Percentiles rank a stretch among this genome's conserved stretches.
These are phyloP conservation scores for Astrocystis sublimbata DNA, from an alignment of 495 filamentous ascomycete genomes.

Conservation along the genomic window DNA sequence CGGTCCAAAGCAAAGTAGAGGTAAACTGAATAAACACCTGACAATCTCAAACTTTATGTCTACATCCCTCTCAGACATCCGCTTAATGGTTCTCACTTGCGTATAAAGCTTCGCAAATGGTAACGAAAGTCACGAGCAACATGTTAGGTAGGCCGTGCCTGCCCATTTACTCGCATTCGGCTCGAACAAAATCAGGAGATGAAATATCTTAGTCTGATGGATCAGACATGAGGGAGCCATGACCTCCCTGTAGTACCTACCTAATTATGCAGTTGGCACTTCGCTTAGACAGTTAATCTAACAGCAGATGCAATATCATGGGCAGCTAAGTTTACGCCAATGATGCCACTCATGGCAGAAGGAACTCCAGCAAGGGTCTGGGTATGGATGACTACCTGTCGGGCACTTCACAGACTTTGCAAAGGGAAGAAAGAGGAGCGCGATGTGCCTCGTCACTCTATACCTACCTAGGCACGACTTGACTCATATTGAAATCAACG, in stretches of 20 bases:
- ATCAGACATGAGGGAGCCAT: neutral
- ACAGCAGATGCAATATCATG: neutral
- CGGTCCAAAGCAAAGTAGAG: slow-evolving; percentile 43
- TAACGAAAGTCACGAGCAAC: neutral
- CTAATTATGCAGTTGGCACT: neutral
- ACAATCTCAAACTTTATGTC: neutral
- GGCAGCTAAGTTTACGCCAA: too few relatives aligned
- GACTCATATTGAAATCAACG: too few relatives aligned
- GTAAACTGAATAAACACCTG: neutral
- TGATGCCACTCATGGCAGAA: too few relatives aligned
- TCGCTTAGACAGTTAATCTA: neutral
- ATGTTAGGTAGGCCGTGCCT: neutral
- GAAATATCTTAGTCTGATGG: neutral
- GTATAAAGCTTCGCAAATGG: neutral
- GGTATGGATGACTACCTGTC: too few relatives aligned
- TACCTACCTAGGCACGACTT: too few relatives aligned
- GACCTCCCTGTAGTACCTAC: neutral
- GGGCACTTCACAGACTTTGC: too few relatives aligned
- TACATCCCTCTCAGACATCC: neutral
- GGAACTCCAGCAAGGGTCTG: too few relatives aligned
- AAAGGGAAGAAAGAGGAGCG: too few relatives aligned
- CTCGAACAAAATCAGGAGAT: neutral
- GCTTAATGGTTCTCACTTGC: neutral
- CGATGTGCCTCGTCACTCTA: too few relatives aligned
- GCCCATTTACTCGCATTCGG: neutral